Base-by-base conservation (phyloP, 345 rosid genomes). In the Psidium friedrichsthalianum region DNA sequence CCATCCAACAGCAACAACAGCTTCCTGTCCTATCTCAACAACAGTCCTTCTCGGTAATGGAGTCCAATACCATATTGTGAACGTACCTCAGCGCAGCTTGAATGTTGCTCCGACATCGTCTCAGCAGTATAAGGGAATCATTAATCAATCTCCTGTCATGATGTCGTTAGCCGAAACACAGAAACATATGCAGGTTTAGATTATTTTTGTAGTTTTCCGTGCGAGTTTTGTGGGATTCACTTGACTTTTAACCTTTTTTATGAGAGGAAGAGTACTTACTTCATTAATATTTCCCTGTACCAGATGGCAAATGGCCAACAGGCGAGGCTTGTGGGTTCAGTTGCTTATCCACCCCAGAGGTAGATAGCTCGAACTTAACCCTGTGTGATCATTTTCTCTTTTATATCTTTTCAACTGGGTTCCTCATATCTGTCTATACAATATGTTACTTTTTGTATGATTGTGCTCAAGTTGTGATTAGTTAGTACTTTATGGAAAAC, bases 1-100 rank as follows among this genome's bases (percentile, higher is more conserved):
- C 92, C 11, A 81, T 90, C 85, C 92, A 91, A 88, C 93, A 91
- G 83, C 92, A 93, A 56, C 94, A 92, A 86, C 85, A 87, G 36
- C 47, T 32, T 86, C 89, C 92, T 24, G 86, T 87, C 90, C 88
- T 86, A 36, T 88, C 94, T 27, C 94, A 92, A 74, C 93, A 92
- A 51, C 93, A 91, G 84, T 83, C 91, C 29, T 54, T 85, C 51
- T 85, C 11, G 56, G 86, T 82, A 89, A 85, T 58, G 82, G 56
- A 54, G 74, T 83, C 78, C 89, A 86, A 82, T 49, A 74, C 22
- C 64, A 51, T 76, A 91, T 87, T 47, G 40, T 84, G 44, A 84
- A 82, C 56, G 6, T 74, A 13, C 78, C 82, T 81, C 89, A 84
- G 83, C 51, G 86, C 22, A 53, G 78, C 82, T 84, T 86, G 76